Evolutionary conservation across 257 asterid genomes (phyloP).

Genomic region (Solanum dulcamara): DNA sequence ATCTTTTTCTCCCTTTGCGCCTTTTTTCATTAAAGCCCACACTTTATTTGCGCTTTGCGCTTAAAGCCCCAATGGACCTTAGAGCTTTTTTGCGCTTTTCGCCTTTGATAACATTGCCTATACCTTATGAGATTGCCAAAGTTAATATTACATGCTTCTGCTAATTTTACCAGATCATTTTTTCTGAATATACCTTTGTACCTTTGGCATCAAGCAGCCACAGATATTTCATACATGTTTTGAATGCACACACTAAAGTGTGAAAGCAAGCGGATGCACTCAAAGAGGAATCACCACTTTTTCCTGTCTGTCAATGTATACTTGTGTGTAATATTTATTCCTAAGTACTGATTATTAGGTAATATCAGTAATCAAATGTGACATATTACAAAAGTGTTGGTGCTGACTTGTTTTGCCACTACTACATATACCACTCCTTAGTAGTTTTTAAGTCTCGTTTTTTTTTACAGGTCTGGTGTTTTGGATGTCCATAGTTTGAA

Average conservation of each 20-base stretch:
- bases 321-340: not conserved
- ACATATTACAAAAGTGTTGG: not conserved
- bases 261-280: not conserved
- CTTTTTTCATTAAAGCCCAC: no score
- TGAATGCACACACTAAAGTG: not conserved
- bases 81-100: no score
- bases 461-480: conserved; percentile 75
- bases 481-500: conserved; percentile 53
- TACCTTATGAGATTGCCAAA: not conserved
- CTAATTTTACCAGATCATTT: not conserved
- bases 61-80: no score
- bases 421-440: not conserved
- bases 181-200: not conserved
- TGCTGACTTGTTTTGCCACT: not conserved
- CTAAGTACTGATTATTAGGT: not conserved
- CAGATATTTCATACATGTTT: not conserved
- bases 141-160: not conserved
- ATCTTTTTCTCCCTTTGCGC: no score
- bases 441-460: not conserved
- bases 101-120: no score
- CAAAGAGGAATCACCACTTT: not conserved
- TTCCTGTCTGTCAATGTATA: not conserved
- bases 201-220: not conserved
- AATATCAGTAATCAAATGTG: not conserved
- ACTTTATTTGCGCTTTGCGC: no score